Base-by-base conservation (phyloP, 805 yeast species). In the Barnettozyma wickerhamii region DNA sequence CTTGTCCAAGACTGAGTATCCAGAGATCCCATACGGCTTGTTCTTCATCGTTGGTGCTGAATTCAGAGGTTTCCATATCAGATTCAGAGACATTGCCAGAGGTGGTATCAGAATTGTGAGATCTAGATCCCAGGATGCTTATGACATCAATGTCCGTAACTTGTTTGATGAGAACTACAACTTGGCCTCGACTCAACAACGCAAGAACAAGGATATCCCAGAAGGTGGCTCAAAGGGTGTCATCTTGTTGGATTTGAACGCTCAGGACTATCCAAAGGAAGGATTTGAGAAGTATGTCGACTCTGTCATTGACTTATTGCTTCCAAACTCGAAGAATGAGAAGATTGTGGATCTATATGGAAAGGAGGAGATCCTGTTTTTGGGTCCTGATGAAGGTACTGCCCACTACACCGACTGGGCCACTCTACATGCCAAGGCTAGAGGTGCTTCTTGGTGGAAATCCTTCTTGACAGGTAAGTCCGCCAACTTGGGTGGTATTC, bases 321-420 rank as follows among this genome's bases (percentile, higher is more conserved):
- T 43, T 89, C 89, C 38, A 89, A 91, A 33, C 75, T 81, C 49
- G 81, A 87, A 68, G 95, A 84, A 55, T 70, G 96, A 87, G 51
- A 73, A 78, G 42, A 83, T 89, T 59, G 90, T 91, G 38, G 98
- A 91, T 61, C 70, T 86, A 42, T 82, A 87, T 61, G 77, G 79
- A 42, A 75, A 84, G 57, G 87, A 85, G 37, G 99, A 91, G 71
- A 91, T 93, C 54, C 69, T 93, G 53, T 91, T 87, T 64, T 84
- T 91, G 81, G 99, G 99, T 41, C 99, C 99, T n/a, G 99, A 91
- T 68, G 99, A 91, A 72, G 95, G 95, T 63, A 90, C 98, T 39
- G 98, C 99, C 17, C 84, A 83, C 19, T 82, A 85, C 57, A 95
- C 89, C 38, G 90, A 93, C 64, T 91, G 98, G 98, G 98, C 99